These are phyloP conservation scores for Pseudisothecium myosuroides DNA, from an alignment of 225 moss, liverwort and hornwort species.

Conservation along the genomic window DNA sequence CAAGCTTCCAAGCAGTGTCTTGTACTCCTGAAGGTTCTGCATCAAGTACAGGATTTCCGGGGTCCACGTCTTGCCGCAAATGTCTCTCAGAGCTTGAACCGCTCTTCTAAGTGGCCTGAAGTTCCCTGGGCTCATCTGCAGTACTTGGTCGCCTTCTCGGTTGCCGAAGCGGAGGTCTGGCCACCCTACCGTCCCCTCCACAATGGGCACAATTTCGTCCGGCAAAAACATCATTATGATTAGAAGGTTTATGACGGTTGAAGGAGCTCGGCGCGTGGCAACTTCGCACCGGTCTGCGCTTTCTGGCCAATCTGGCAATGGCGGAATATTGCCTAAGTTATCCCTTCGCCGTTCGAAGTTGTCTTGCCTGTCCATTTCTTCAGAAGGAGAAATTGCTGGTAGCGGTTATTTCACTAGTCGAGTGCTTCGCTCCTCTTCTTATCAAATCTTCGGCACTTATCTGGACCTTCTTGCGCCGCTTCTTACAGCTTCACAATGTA, in stretches of 20 bases:
- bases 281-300: background rate
- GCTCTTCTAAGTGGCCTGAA: background rate
- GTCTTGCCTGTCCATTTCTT: background rate
- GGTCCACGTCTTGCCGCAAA: background rate
- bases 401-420: no score
- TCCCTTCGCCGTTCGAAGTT: background rate
- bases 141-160: no score
- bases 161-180: no score
- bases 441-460: background rate
- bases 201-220: no score
- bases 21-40: background rate
- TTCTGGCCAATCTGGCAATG: background rate
- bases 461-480: background rate
- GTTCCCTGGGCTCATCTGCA: background rate
- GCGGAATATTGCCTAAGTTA: rapidly evolving
- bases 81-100: background rate
- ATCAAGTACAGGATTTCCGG: background rate
- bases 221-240: no score
- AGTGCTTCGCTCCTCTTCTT: background rate
- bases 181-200: no score
- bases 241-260: no score
- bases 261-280: background rate
- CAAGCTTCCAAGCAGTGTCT: background rate
- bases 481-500: background rate
- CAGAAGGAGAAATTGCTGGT: background rate